These are phyloP conservation scores for Calocybe cyanea DNA, from an alignment of 768 basidiomycete species.

Conservation along the genomic window DNA sequence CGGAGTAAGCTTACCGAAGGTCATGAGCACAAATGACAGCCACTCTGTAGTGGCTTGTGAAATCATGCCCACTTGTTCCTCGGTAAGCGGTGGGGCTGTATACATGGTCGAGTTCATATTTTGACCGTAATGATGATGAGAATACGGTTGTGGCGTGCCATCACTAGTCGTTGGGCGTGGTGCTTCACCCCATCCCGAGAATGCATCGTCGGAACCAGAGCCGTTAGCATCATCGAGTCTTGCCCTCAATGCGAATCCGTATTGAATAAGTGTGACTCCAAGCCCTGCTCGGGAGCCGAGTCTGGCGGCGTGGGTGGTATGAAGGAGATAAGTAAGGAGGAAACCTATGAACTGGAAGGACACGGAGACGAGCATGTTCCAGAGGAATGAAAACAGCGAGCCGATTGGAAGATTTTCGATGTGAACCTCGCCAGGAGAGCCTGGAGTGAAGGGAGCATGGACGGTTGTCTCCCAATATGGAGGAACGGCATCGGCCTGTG, in stretches of 20 bases:
- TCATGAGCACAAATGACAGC: slow-evolving; percentile 95
- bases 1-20: slow-evolving; percentile 47
- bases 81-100: slow-evolving; percentile 18
- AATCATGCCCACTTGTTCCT: slow-evolving; percentile 37
- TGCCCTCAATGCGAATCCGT: slow-evolving; percentile 78
- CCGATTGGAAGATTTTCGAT: slow-evolving; percentile 87
- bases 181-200: slow-evolving; percentile 28
- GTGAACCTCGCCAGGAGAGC: slow-evolving; percentile 72
- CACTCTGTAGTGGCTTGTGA: slow-evolving; percentile 84
- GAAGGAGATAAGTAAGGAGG: slow-evolving; percentile 89
- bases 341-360: slow-evolving; percentile 98
- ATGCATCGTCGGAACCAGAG: slow-evolving; percentile 24
- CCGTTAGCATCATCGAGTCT: slow-evolving; percentile 40
- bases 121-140: slow-evolving; percentile 16
- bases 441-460: slow-evolving; percentile 76
- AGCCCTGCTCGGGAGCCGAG: slow-evolving; percentile 92
- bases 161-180: slow-evolving; percentile 39
- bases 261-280: slow-evolving; percentile 95
- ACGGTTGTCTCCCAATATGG: slow-evolving; percentile 98
- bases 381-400: slow-evolving; percentile 81
- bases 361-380: slow-evolving; percentile 89
- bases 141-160: slow-evolving; percentile 43
- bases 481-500: slow-evolving; percentile 93
- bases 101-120: slow-evolving; percentile 10
- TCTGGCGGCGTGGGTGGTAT: slow-evolving; percentile 90